A percentile compares a stretch with the other conserved stretches of the same genome.
Evolutionary conservation across 1,139 yeast species (phyloP).

Genomic region (Pneumocystis jirovecii): DNA sequence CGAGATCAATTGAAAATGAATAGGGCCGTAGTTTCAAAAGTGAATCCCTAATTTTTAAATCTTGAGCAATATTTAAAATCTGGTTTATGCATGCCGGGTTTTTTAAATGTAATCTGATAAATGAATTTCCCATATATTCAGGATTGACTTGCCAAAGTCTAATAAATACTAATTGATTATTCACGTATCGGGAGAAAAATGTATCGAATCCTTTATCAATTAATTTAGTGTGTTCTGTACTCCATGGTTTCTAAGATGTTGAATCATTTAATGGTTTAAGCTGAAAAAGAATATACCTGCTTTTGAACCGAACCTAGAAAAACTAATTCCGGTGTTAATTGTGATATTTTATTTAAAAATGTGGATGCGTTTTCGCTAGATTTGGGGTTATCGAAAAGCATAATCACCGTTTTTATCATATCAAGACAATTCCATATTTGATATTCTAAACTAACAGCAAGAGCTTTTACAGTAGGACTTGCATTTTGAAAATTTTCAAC

Average conservation of each 20-base stretch:
- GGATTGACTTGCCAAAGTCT: constrained; percentile 15
- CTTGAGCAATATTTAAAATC: constrained; percentile 11
- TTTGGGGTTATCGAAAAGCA: constrained; percentile 21
- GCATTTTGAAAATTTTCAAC: constrained; percentile 11
- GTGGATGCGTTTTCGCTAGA: constrained; percentile 19
- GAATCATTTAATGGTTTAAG: background rate
- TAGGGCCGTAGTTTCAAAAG: constrained; percentile 20
- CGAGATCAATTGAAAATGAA: constrained; percentile 23
- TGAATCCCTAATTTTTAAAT: constrained; percentile 15
- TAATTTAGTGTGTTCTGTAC: constrained; percentile 23
- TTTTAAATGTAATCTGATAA: constrained; percentile 12
- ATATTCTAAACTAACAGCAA: constrained; percentile 11
- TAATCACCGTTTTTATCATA: constrained; percentile 21
- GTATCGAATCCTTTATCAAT: constrained; percentile 24
- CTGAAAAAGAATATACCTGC: constrained; percentile 12
- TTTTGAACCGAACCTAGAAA: constrained; percentile 25
- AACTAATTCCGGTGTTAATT: constrained; percentile 26
- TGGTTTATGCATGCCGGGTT: constrained; percentile 10
- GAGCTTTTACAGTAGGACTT: constrained; percentile 5
- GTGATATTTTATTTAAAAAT: constrained; percentile 19
- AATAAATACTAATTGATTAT: constrained; percentile 14
- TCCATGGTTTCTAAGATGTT: constrained; percentile 22
- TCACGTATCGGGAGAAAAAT: constrained; percentile 20
- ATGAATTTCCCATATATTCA: constrained; percentile 9
- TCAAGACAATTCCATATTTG: constrained; percentile 18